phyloP scores from a whole-genome alignment of 345 rosid genomes.

The rapeseed (Brassica napus) region Da-Ae NC_063442.1:43529501-43530000 shows the following conservation, averaged over 20 bases:
- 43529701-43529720: background rate
- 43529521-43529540: slow-evolving; percentile 56
- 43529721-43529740: background rate
- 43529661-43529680: slow-evolving; percentile 47
- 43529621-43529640: slow-evolving; percentile 55
- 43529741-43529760: background rate
- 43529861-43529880: background rate
- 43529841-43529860: background rate
- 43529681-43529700: background rate
- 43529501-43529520: slow-evolving; percentile 59
- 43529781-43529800: background rate
- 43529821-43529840: background rate
- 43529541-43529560: slow-evolving; percentile 61
- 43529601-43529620: slow-evolving; percentile 68
- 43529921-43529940: slow-evolving; percentile 66
- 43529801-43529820: background rate
- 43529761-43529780: background rate
- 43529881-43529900: background rate
- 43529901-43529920: slow-evolving; percentile 36
- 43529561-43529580: slow-evolving; percentile 73
- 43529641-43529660: slow-evolving; percentile 53
- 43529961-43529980: background rate
- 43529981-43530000: slow-evolving; percentile 13
- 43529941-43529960: slow-evolving; percentile 40
- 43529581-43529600: slow-evolving; percentile 76